Base-by-base conservation (phyloP, 2,329 filamentous ascomycete species). In the Dothideomycetes sp. region DNA sequence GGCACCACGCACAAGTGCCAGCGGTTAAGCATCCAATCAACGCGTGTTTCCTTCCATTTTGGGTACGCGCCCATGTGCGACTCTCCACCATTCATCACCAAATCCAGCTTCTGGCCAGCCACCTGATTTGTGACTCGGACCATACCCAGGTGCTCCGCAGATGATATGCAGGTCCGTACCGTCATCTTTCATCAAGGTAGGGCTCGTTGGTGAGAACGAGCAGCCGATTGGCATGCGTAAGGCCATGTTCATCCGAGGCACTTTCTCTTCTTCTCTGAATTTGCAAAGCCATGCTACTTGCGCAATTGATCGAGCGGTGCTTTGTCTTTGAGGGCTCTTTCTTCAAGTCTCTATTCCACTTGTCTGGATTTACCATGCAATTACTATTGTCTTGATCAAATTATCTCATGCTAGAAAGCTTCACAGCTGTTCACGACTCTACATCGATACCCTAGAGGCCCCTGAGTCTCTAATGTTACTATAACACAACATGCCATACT, bases 1-100 rank as follows among this genome's bases (percentile, higher is more conserved):
- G n/a, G n/a, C n/a, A n/a, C n/a, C n/a, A n/a, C n/a, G 37, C 37
- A 40, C 28, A 25, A 40, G 37, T 40, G 37, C 29, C 29, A 40
- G 37, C 37, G 37, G 37, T 27, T 32, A 40, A 19, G 28, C 37
- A 27, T 13, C 37, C 37, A 40, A 40, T 40, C 37, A 40, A 40
- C 37, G 37, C 37, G 37, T 19, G 15, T 31, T 17, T 20, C 7
- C 10, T 27, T 11, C 36, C 22, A n/a, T 12, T 20, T 33, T 40
- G 29, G 15, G 28, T 28, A 39, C 25, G 35, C 35, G 35, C 35
- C 19, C 18, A 23, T 25, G n/a, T 20, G 11, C 12, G 13, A n/a
- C 35, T 18, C 23, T 12, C 35, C 16, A 31, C 35, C 35, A 39
- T 7, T 39, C 35, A 31, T 9, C 12, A 25, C 20, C 16, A 11